A percentile compares a stretch with the other conserved stretches of the same genome.
Conservation (phyloP, 2,329 filamentous ascomycete species). For the Beauveria pseudobassiana region DNA sequence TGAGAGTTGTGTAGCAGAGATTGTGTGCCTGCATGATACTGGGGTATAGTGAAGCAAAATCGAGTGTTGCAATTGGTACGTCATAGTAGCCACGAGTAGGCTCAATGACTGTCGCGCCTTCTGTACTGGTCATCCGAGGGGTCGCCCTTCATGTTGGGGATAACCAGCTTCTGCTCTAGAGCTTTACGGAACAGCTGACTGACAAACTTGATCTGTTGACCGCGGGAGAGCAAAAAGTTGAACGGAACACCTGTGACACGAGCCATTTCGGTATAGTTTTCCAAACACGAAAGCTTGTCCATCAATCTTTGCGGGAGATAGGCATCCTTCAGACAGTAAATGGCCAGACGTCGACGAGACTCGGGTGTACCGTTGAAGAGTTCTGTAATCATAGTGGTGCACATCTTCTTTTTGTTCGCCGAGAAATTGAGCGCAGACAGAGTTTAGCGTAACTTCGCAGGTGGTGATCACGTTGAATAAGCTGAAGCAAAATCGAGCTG, state of each 20-base stretch:
- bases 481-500: conserved; percentile 93
- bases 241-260: conserved; percentile 98
- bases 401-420: conserved; percentile 99
- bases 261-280: conserved; percentile 99
- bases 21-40: conserved; percentile 99
- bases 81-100: conserved; percentile 90
- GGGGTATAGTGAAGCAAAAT: conserved; percentile 97
- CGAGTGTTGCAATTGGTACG: conserved; percentile 89
- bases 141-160: conserved; percentile 74
- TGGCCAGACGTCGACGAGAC: conserved; percentile 78
- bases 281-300: conserved; percentile 96
- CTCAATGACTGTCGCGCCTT: conserved; percentile 96
- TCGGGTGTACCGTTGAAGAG: conserved; percentile 94
- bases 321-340: conserved; percentile 97
- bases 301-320: conserved; percentile 90
- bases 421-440: conserved; percentile 88
- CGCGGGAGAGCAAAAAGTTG: conserved; percentile 83
- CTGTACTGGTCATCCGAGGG: conserved; percentile 80
- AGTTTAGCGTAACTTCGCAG: conserved; percentile 95
- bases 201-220: conserved; percentile 96
- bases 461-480: conserved; percentile 91
- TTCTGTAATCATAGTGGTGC: conserved; percentile 98
- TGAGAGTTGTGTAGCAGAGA: conserved; percentile 89
- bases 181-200: conserved; percentile 96
- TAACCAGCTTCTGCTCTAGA: conserved; percentile 84